Conservation (phyloP, 164 flowering plant genomes). For the Hamamelis virginiana region DNA sequence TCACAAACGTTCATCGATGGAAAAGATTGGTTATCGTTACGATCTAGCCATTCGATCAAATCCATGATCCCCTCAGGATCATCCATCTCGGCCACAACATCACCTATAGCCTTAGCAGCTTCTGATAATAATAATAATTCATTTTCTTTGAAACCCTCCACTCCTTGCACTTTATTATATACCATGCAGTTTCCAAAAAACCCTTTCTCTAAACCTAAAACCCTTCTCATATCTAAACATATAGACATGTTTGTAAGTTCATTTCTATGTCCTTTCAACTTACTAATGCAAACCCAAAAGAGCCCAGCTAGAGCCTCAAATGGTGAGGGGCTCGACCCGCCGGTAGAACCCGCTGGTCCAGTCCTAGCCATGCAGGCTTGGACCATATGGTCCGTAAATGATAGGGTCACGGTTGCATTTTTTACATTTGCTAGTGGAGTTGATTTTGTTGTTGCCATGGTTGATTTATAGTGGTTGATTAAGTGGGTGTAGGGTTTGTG, state of each 20-base stretch:
- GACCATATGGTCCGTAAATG: slow-evolving; percentile 45
- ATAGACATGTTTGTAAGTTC: slow-evolving; percentile 49
- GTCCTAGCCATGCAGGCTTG: slow-evolving; percentile 43
- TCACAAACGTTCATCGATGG: no score
- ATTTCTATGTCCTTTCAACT: slow-evolving; percentile 32
- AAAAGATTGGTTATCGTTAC: neutral
- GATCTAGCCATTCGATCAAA: slow-evolving; percentile 50
- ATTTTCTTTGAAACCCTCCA: no score
- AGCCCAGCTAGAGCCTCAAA: no score
- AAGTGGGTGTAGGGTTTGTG: no score
- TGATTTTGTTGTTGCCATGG: no score
- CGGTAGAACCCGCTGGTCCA: neutral
- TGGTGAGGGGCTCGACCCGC: slow-evolving; percentile 9
- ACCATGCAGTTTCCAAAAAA: no score
- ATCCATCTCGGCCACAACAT: slow-evolving; percentile 29
- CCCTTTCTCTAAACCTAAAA: no score
- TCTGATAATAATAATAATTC: no score
- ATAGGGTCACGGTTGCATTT: slow-evolving; percentile 38
- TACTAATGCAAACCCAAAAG: slow-evolving; percentile 56
- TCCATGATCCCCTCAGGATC: slow-evolving; percentile 45
- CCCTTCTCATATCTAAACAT: slow-evolving; percentile 48
- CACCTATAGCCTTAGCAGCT: slow-evolving; percentile 37
- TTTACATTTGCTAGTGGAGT: no score
- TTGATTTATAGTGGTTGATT: no score
- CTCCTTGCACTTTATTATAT: no score